Conservation (phyloP, 805 yeast species). For the Saccharomycopsis babjevae region DNA sequence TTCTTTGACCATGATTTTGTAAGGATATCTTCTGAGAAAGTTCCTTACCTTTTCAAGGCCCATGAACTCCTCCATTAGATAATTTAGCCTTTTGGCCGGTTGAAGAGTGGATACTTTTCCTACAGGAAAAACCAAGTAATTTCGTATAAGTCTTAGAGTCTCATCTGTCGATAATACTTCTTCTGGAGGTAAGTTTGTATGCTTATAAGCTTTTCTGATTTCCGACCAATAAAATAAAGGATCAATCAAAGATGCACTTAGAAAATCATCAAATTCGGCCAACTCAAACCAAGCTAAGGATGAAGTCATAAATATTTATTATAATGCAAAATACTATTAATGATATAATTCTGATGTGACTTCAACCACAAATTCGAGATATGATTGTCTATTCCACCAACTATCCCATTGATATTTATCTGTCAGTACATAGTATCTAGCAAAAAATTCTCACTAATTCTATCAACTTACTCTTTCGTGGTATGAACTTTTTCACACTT, state of each 20-base stretch:
- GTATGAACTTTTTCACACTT: no score
- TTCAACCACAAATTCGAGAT: neutral
- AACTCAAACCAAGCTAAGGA: constrained; percentile 22
- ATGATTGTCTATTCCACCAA: neutral
- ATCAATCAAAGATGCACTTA: constrained; percentile 24
- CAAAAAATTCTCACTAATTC: no score
- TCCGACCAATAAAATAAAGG: constrained; percentile 22
- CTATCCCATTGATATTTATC: no score
- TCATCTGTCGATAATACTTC: constrained; percentile 12
- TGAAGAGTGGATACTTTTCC: neutral
- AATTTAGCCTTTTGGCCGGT: constrained; percentile 13
- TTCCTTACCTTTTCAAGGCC: constrained; percentile 20
- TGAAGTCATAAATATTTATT: constrained; percentile 9
- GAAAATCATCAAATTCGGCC: constrained; percentile 24
- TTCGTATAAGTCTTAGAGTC: constrained; percentile 7
- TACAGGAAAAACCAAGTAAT: constrained; percentile 11
- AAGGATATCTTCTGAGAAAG: constrained; percentile 23
- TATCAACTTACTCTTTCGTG: no score
- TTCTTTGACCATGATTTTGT: constrained; percentile 20
- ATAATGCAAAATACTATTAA: neutral
- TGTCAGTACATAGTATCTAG: no score
- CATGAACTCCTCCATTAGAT: constrained; percentile 24
- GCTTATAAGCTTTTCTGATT: constrained; percentile 22
- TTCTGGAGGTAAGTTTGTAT: neutral
- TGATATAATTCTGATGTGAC: neutral